Conservation (phyloP, 2,329 filamentous ascomycete species). For the Colletotrichum tabaci region DNA sequence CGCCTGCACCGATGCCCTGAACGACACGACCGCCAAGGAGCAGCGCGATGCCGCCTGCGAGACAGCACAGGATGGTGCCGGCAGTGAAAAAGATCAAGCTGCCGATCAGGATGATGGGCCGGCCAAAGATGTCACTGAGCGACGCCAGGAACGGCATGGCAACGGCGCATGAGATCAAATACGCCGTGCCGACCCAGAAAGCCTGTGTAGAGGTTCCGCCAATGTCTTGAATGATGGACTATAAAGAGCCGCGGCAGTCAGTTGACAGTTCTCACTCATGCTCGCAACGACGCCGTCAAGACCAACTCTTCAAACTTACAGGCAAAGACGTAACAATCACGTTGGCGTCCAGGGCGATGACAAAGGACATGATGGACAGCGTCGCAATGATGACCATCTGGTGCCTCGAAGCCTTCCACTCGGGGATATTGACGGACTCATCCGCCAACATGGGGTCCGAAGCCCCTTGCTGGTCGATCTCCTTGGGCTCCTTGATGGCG, state of each 20-base stretch:
- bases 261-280: not conserved
- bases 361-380: constrained; percentile 41
- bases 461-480: constrained; percentile 27
- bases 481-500: constrained; percentile 39
- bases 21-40: constrained; percentile 56
- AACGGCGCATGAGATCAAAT: constrained; percentile 47
- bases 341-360: constrained; percentile 40
- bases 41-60: constrained; percentile 50
- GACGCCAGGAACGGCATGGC: constrained; percentile 51
- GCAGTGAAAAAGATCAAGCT: constrained; percentile 58
- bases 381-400: constrained; percentile 41
- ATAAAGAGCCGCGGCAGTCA: not conserved
- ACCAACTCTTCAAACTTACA: constrained; percentile 11
- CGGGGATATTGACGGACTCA: constrained; percentile 23
- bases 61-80: constrained; percentile 58
- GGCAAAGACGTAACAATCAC: constrained; percentile 39
- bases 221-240: constrained; percentile 48
- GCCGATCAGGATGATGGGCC: constrained; percentile 52
- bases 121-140: constrained; percentile 54
- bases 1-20: constrained; percentile 59
- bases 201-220: constrained; percentile 46
- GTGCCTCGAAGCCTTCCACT: constrained; percentile 41
- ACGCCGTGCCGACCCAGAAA: constrained; percentile 50
- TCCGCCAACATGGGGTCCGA: constrained; percentile 39
- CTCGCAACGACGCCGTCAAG: not conserved